phyloP scores from a whole-genome alignment of 2,329 filamentous ascomycete genomes.

The Claviceps sp. region DNA sequence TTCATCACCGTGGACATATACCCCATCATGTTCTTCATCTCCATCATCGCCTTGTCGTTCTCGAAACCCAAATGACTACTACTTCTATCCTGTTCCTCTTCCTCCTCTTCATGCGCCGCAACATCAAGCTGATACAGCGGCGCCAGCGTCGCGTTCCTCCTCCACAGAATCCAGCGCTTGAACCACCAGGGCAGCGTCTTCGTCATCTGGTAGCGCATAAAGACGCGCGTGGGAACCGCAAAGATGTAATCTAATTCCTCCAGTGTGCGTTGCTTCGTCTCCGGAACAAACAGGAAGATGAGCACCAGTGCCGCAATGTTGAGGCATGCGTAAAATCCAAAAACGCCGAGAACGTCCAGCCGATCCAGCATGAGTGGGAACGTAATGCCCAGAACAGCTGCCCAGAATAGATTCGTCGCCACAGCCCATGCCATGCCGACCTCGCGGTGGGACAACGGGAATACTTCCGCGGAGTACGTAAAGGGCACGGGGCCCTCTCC shows the following conservation, averaged over 20 bases:
- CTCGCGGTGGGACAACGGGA: constrained; percentile 56
- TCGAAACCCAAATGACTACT: constrained; percentile 19
- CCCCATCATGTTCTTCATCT: constrained; percentile 24
- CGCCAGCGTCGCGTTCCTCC: constrained; percentile 26
- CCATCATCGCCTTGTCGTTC: constrained; percentile 25
- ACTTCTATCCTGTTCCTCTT: constrained; percentile 13
- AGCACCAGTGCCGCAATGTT: constrained; percentile 41
- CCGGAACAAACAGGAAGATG: constrained; percentile 44
- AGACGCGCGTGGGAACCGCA: constrained; percentile 43
- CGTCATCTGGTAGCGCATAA: constrained; percentile 42
- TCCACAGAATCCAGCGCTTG: constrained; percentile 41
- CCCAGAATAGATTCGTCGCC: constrained; percentile 50
- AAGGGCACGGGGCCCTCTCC: constrained; percentile 55
- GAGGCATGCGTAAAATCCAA: constrained; percentile 40
- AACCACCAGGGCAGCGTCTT: constrained; percentile 48
- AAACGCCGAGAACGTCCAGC: constrained; percentile 33
- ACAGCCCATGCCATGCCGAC: constrained; percentile 60
- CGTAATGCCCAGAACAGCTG: constrained; percentile 47
- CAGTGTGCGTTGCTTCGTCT: constrained; percentile 43
- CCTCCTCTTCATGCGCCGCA: constrained; percentile 17
- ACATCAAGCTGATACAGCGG: constrained; percentile 30
- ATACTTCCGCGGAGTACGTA: constrained; percentile 56
- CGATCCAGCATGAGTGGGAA: constrained; percentile 42
- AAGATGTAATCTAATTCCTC: constrained; percentile 48
- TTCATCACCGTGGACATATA: constrained; percentile 12